Conservation (phyloP, 176 grass and related monocot species). For the Oryza officinalis region DNA sequence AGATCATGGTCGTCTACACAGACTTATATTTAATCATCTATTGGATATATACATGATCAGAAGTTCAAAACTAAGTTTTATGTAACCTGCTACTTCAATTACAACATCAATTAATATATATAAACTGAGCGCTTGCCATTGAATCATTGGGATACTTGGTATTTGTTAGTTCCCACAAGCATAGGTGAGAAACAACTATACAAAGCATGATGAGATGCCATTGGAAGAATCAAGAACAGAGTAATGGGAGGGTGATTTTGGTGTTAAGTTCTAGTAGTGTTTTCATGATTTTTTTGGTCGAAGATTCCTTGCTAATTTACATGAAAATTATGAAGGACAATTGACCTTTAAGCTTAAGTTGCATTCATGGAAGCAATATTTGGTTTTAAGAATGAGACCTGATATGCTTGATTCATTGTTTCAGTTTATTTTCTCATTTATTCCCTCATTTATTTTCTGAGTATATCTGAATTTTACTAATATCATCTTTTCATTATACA, state of each 20-base stretch:
- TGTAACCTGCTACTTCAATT: not conserved
- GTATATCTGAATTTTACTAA: constrained; percentile 3
- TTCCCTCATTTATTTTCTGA: not conserved
- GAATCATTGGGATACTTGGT: not conserved
- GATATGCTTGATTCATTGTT: not conserved
- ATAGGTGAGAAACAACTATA: not conserved
- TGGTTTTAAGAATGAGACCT: constrained; percentile 15
- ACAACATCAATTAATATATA: not conserved
- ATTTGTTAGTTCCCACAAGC: not conserved
- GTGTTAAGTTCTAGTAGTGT: not conserved
- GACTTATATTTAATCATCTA: constrained; percentile 19
- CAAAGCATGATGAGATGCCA: not conserved
- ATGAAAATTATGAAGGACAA: not conserved
- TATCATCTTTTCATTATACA: constrained; percentile 44
- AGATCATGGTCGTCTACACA: not conserved
- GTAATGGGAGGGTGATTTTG: not conserved
- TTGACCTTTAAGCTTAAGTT: not conserved
- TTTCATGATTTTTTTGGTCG: not conserved
- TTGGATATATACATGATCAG: constrained; percentile 1
- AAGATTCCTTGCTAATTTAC: constrained; percentile 11
- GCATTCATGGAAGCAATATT: not conserved
- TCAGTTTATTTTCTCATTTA: constrained; percentile 7
- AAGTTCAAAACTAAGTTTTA: not conserved
- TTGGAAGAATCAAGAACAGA: not conserved
- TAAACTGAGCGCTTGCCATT: not conserved